Percentiles rank a stretch among this genome's conserved stretches.
Conservation (phyloP, 2,329 filamentous ascomycete genomes). For the Colletotrichum orbiculare region DNA sequence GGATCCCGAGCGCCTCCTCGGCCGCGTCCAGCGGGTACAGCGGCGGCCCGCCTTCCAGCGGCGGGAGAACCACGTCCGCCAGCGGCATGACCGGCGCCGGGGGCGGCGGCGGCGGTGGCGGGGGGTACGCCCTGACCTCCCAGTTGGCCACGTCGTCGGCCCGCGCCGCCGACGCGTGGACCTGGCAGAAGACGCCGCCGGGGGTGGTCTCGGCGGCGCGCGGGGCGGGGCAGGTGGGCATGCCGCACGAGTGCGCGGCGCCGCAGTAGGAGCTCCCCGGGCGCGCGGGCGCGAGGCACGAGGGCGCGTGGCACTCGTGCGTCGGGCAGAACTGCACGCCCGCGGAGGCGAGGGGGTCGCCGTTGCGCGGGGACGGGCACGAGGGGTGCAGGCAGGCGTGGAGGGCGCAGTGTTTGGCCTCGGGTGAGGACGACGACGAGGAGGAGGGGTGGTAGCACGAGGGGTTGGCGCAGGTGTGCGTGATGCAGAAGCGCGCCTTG, state of each 20-base stretch:
- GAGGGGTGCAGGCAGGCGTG: conserved; percentile 29
- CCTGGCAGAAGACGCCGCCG: not conserved
- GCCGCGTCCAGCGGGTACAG: conserved; percentile 5
- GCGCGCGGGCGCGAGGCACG: conserved; percentile 9
- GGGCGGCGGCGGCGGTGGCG: not conserved
- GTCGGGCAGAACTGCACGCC: conserved; percentile 26
- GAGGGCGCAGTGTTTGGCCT: conserved; percentile 28
- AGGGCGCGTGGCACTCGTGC: conserved; percentile 26
- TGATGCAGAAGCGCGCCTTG: conserved; percentile 20
- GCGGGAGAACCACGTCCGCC: too few relatives aligned
- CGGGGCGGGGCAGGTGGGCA: conserved; percentile 17
- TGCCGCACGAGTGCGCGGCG: conserved; percentile 23
- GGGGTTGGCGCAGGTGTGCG: conserved; percentile 27
- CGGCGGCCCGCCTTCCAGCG: too few relatives aligned
- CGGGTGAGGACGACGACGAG: conserved; percentile 7
- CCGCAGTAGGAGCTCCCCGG: conserved; percentile 24
- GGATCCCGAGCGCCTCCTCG: conserved; percentile 35
- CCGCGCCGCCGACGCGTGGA: too few relatives aligned
- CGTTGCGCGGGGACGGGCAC: conserved; percentile 31
- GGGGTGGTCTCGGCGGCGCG: not conserved
- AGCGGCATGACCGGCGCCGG: not conserved
- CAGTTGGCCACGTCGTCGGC: too few relatives aligned
- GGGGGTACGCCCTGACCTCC: too few relatives aligned
- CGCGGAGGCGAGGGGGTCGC: conserved; percentile 20
- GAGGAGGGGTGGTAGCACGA: conserved; percentile 23